phyloP scores from a whole-genome alignment of 305 asterid species.

The Solanum hybrid region DNA sequence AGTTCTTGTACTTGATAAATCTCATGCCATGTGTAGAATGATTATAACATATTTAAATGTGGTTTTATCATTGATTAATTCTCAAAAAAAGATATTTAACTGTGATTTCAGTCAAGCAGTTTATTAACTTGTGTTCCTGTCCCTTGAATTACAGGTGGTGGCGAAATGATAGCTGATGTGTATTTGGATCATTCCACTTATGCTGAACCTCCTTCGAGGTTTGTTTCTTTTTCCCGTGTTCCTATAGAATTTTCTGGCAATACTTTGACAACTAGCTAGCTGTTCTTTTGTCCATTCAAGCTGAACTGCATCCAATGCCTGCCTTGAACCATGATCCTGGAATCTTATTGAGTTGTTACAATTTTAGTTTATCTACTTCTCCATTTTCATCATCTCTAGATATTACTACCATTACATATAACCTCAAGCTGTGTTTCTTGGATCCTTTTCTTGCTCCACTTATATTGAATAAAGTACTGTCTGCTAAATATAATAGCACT shows the following conservation, averaged over 20 bases:
- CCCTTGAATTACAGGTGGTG: constrained; percentile 55
- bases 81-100: not conserved
- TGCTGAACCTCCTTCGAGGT: constrained; percentile 96
- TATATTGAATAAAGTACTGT: not conserved
- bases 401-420: not conserved
- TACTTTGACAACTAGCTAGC: not conserved
- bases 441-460: not conserved
- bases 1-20: not conserved
- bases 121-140: not conserved
- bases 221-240: constrained; percentile 16
- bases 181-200: constrained; percentile 80
- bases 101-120: not conserved
- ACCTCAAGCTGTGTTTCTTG: not conserved
- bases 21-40: not conserved
- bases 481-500: not conserved
- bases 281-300: not conserved
- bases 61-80: not conserved
- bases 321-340: not conserved
- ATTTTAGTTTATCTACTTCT: not conserved
- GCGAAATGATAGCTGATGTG: constrained; percentile 98
- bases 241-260: not conserved
- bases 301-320: not conserved
- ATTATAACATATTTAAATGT: not conserved
- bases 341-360: not conserved
- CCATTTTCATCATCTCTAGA: not conserved